Conservation (phyloP, 306 rosid genomes). For the Rosa persica region DNA sequence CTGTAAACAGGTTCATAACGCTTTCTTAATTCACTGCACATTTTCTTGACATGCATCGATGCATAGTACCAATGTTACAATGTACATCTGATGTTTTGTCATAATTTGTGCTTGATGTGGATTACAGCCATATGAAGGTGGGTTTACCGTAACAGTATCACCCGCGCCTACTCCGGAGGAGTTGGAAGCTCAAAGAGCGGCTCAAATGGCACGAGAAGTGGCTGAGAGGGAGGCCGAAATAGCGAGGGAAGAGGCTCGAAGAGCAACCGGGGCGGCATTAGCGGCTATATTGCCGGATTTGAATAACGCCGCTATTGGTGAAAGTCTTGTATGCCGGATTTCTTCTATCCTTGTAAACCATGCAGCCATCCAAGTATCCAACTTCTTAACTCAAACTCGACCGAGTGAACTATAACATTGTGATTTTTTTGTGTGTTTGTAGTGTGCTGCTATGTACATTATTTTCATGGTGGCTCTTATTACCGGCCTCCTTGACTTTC, state of each 20-base stretch:
- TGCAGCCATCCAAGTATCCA: not conserved
- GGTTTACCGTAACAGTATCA: not conserved
- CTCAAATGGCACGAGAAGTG: not conserved
- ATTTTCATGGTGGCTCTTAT: not conserved
- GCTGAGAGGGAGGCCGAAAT: no score
- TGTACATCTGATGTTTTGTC: not conserved
- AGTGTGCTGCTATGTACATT: not conserved
- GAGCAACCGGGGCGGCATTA: not conserved
- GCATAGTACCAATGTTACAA: no score
- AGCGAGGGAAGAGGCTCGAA: no score
- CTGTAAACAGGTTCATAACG: slow-evolving; percentile 62
- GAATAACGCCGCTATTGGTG: not conserved
- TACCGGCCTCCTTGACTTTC: not conserved
- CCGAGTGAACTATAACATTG: no score
- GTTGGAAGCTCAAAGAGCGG: not conserved
- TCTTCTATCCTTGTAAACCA: not conserved
- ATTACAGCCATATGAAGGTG: slow-evolving; percentile 5
- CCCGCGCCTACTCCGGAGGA: not conserved
- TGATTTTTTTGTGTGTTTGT: not conserved
- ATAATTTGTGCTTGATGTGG: not conserved
- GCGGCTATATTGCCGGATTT: not conserved
- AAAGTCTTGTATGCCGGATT: not conserved
- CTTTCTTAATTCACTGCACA: not conserved
- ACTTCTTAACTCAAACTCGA: not conserved
- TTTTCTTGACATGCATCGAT: not conserved